Percentiles rank a stretch among this genome's conserved stretches.
These are phyloP conservation scores for Suhomyces chickasaworum DNA, from an alignment of 1,139 yeast species.

Conservation along the genomic window DNA sequence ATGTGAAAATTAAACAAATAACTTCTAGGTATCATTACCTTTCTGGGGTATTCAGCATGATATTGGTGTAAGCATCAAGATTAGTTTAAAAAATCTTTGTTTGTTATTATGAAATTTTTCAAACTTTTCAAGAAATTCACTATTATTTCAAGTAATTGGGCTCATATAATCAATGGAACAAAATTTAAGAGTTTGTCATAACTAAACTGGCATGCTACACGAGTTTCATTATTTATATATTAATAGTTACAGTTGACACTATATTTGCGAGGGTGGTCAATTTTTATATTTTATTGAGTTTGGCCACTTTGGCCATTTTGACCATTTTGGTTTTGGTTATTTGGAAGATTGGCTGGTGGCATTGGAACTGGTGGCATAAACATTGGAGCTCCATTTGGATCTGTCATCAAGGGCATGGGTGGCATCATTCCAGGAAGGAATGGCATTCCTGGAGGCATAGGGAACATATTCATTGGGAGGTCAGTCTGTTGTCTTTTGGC, in stretches of 20 bases:
- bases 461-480: conserved; percentile 25
- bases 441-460: conserved; percentile 19
- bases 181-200: no score
- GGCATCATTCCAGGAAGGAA: conserved; percentile 19
- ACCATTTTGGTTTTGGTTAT: background rate
- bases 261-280: background rate
- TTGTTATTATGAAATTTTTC: no score
- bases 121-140: no score
- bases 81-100: no score
- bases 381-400: conserved; percentile 14
- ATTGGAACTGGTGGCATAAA: conserved; percentile 19
- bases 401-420: conserved; percentile 16
- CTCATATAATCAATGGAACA: no score
- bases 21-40: no score
- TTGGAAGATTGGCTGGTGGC: conserved; percentile 3
- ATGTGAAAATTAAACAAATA: no score
- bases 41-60: no score
- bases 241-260: background rate
- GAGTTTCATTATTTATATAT: background rate
- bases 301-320: background rate
- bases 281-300: background rate
- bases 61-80: no score
- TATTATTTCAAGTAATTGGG: no score
- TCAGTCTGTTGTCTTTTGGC: conserved; percentile 35
- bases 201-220: no score